Percentiles rank a stretch among this genome's conserved stretches.
Evolutionary conservation across 2,329 filamentous ascomycete species (phyloP).

Genomic region (Monilinia fructicola): DNA sequence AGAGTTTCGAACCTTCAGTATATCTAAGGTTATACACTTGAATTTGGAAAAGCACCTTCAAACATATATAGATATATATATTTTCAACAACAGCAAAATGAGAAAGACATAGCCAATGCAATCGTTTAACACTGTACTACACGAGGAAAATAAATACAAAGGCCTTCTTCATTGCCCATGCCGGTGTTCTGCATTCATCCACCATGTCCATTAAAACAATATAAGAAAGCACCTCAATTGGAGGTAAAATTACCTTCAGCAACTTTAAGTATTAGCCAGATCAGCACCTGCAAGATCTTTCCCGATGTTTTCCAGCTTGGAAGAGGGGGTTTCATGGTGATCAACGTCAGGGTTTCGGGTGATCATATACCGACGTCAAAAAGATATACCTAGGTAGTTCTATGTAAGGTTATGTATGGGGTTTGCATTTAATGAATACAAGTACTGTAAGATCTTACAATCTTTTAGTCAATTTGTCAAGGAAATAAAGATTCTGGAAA

Average conservation of each 20-base stretch:
- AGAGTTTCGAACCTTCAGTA: neutral
- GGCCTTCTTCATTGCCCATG: neutral
- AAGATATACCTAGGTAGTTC: too few species aligned
- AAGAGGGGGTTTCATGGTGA: constrained; percentile 21
- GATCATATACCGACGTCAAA: constrained; percentile 13
- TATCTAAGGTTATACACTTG: too few species aligned
- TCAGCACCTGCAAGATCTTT: neutral
- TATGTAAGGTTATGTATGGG: neutral
- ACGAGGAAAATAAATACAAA: constrained; percentile 11
- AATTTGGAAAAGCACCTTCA: neutral
- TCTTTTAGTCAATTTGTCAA: too few species aligned
- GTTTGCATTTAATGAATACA: neutral
- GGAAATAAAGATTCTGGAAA: too few species aligned
- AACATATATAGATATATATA: neutral
- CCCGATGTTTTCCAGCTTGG: constrained; percentile 19
- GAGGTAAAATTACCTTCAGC: constrained; percentile 29
- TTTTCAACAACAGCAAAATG: neutral
- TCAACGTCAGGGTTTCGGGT: constrained; percentile 15
- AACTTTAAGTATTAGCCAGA: neutral
- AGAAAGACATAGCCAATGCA: neutral
- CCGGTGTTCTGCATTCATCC: neutral
- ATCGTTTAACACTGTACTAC: too few species aligned
- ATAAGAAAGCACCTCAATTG: constrained; percentile 24
- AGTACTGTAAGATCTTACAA: too few species aligned
- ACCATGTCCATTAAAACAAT: constrained; percentile 1